These are phyloP conservation scores for Pythium coloratum DNA, from an alignment of 352 stramenopile genomes.

Conservation along the genomic window DNA sequence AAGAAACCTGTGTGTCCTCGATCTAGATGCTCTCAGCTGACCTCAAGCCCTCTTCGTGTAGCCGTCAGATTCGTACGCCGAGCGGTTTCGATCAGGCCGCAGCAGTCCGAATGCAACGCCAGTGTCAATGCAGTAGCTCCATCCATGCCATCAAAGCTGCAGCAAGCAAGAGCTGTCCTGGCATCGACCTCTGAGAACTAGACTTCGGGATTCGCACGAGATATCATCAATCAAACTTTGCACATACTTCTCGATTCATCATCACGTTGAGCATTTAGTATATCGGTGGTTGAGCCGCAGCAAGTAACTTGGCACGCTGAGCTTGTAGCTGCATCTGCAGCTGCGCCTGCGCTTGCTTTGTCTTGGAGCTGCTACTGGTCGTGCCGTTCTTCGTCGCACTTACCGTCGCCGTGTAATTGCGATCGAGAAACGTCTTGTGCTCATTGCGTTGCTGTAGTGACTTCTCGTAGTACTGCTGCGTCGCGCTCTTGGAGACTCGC, in stretches of 20 bases:
- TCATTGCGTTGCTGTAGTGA: slow-evolving; percentile 50
- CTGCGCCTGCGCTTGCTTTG: slow-evolving; percentile 55
- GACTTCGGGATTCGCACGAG: background rate
- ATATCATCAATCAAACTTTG: background rate
- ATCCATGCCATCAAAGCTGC: slow-evolving; percentile 1
- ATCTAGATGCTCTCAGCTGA: background rate
- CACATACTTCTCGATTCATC: background rate
- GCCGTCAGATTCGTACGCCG: slow-evolving; percentile 33
- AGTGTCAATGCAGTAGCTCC: background rate
- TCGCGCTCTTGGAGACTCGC: slow-evolving; percentile 46
- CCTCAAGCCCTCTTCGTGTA: background rate
- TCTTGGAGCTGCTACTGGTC: slow-evolving; percentile 43
- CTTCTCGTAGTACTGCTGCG: slow-evolving; percentile 73
- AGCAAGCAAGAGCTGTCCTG: background rate
- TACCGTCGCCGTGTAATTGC: slow-evolving; percentile 42
- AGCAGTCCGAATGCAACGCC: slow-evolving; percentile 3
- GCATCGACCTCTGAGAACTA: background rate
- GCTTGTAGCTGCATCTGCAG: slow-evolving; percentile 39
- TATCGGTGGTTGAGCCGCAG: slow-evolving; percentile 25
- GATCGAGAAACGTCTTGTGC: slow-evolving; percentile 59
- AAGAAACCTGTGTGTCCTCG: background rate
- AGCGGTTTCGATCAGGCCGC: slow-evolving; percentile 30
- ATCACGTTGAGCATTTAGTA: slow-evolving; percentile 15
- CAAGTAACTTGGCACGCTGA: slow-evolving; percentile 32
- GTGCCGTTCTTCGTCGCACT: background rate